Conservation (phyloP, 2,329 filamentous ascomycete species). For the Fusarium illudens region DNA sequence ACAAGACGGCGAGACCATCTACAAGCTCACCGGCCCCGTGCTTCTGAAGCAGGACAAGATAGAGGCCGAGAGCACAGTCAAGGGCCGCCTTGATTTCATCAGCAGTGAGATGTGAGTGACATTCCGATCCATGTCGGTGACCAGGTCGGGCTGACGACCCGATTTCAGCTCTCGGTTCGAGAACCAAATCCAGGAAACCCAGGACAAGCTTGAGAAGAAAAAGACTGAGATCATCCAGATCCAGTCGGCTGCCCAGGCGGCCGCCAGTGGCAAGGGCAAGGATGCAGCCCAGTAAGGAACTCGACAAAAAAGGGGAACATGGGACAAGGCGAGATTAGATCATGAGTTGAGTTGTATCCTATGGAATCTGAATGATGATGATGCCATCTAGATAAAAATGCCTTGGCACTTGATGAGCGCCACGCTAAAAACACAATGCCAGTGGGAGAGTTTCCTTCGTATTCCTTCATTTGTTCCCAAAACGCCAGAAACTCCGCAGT, state of each 20-base stretch:
- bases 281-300: slow-evolving; percentile 34
- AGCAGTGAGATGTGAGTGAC: slow-evolving; percentile 84
- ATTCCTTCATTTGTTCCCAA: slow-evolving; percentile 8
- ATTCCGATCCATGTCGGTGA: neutral
- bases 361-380: slow-evolving; percentile 35
- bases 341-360: slow-evolving; percentile 45
- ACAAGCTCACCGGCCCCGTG: slow-evolving; percentile 93
- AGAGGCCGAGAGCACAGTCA: slow-evolving; percentile 90
- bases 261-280: slow-evolving; percentile 45
- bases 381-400: slow-evolving; percentile 31
- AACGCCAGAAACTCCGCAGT: slow-evolving; percentile 33
- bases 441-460: slow-evolving; percentile 7
- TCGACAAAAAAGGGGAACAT: slow-evolving; percentile 4
- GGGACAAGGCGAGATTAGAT: slow-evolving; percentile 27
- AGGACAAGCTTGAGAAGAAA: slow-evolving; percentile 66
- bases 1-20: slow-evolving; percentile 85
- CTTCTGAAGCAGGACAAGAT: slow-evolving; percentile 92
- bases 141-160: slow-evolving; percentile 23
- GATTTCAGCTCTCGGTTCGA: slow-evolving; percentile 53
- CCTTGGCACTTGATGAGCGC: slow-evolving; percentile 26
- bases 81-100: slow-evolving; percentile 91
- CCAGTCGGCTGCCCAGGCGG: slow-evolving; percentile 60
- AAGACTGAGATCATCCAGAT: slow-evolving; percentile 67
- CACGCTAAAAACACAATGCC: slow-evolving; percentile 23
- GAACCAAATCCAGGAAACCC: slow-evolving; percentile 62